Conservation (phyloP, 176 grass and related monocot species). For the Triticum timopheevii region DNA sequence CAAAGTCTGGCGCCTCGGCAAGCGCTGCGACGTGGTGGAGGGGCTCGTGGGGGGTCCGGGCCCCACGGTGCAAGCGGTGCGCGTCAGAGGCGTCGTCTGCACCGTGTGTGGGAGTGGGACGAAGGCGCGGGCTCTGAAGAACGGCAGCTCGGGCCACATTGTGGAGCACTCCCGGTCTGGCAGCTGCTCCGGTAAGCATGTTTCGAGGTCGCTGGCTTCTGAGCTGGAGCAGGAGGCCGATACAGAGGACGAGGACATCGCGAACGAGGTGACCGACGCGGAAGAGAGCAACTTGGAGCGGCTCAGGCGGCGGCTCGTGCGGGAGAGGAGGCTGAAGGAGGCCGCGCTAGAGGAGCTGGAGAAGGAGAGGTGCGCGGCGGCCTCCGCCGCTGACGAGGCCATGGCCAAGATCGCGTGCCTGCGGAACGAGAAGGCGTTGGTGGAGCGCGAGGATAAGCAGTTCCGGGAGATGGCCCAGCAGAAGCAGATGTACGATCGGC, state of each 20-base stretch:
- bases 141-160: neutral
- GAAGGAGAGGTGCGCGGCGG: constrained; percentile 60
- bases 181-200: constrained; percentile 1
- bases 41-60: constrained; percentile 31
- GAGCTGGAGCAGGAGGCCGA: constrained; percentile 40
- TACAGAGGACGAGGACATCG: constrained; percentile 23
- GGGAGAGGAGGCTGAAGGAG: constrained; percentile 51
- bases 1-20: constrained; percentile 43
- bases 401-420: constrained; percentile 79
- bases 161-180: neutral
- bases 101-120: constrained; percentile 43
- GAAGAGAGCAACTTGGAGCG: constrained; percentile 34
- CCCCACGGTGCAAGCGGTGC: constrained; percentile 22
- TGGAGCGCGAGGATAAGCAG: constrained; percentile 70
- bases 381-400: constrained; percentile 66
- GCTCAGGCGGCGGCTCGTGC: constrained; percentile 44
- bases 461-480: constrained; percentile 51
- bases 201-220: constrained; percentile 24
- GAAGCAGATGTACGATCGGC: constrained; percentile 68
- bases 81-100: constrained; percentile 42
- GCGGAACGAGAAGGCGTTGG: constrained; percentile 59
- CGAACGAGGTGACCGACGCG: neutral
- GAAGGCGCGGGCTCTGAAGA: constrained; percentile 45
- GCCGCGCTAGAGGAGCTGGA: constrained; percentile 54
- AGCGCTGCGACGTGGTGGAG: constrained; percentile 44